A percentile compares a stretch with the other conserved stretches of the same genome.
These are phyloP conservation scores for Skeletonema menzelii DNA, from an alignment of 108 stramenopile species.

Conservation along the genomic window DNA sequence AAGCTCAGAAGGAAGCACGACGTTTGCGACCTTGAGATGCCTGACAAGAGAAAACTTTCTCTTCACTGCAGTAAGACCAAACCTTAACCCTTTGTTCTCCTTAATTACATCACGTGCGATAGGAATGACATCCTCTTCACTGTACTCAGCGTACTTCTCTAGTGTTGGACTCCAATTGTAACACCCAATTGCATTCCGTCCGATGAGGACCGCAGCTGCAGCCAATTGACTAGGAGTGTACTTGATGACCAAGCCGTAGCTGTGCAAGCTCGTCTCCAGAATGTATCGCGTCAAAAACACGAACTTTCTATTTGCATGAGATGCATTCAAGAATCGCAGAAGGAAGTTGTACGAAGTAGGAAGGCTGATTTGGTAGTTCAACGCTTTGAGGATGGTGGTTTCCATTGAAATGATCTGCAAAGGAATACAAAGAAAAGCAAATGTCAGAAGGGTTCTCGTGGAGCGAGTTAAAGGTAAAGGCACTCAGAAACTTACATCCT, in stretches of 20 bases:
- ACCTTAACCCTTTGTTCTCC: slow-evolving; percentile 16
- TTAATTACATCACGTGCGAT: slow-evolving; percentile 61
- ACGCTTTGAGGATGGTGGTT: slow-evolving; percentile 70
- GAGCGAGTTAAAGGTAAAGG: neutral
- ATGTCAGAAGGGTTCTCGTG: neutral
- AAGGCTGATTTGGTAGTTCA: slow-evolving; percentile 83
- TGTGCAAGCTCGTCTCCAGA: slow-evolving; percentile 79
- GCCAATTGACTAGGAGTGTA: slow-evolving; percentile 84
- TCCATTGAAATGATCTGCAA: slow-evolving; percentile 89
- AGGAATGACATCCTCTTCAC: slow-evolving; percentile 68
- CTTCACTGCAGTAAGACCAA: slow-evolving; percentile 46
- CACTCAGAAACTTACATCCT: slow-evolving; percentile 6
- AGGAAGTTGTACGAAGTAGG: slow-evolving; percentile 86
- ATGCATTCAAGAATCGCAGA: slow-evolving; percentile 89
- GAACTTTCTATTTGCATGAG: slow-evolving; percentile 65
- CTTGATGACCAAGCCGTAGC: slow-evolving; percentile 65
- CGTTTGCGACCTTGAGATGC: slow-evolving; percentile 50
- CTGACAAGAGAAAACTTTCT: slow-evolving; percentile 56
- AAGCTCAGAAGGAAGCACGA: slow-evolving; percentile 18
- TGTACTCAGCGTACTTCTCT: slow-evolving; percentile 72
- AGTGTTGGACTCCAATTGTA: slow-evolving; percentile 86
- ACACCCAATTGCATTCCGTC: slow-evolving; percentile 62
- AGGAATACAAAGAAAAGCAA: neutral
- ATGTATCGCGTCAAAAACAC: slow-evolving; percentile 78
- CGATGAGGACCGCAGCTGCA: slow-evolving; percentile 83